Evolutionary conservation across 805 yeast genomes (phyloP), one percentile per base, ranked within the genome.

Genomic region (Helenozyma baotianmanensis): DNA sequence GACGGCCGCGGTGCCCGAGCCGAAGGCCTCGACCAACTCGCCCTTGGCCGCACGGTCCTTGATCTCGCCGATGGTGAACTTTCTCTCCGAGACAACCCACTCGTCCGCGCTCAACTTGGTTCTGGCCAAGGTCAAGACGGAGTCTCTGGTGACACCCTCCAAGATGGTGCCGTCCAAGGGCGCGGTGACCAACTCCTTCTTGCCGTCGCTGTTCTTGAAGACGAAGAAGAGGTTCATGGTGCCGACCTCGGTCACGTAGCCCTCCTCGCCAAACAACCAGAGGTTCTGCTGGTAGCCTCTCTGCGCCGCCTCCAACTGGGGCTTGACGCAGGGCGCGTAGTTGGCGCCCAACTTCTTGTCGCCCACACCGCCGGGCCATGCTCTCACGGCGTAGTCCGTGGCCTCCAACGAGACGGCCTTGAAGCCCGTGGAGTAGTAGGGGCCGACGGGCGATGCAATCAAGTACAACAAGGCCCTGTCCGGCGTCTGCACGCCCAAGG

Each of bases 281-380:
- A 90, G 69, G 71, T 90, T 90, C 67, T 92, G 97, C 60, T 86
- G 95, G 70, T 78, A 89, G 27, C 98, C 98, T 62, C 89, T 78
- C 15, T 70, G 54, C 35, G 96, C 95, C 32, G 97, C 96, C 65
- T 85, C 82, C 50, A 75, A 69, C 67, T 87, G 96, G 21, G 97
- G 97, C 56, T 75, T 72, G 53, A 89, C 78, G 60, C 96, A 85
- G 42, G 97, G 97, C 27, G 97, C 98, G 57, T 90, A 90, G 72
- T 90, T 90, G 41, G 96, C 97, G 62, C 98, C 98, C 53, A 90
- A 77, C 66, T 90, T 90, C 63, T 78, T 82, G 76, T 90, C 83
- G 64, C 98, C 98, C 50, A 80, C 88, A 62, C 97, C 98, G 54
- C 96, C 96, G 56, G 97, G 97, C 97, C 97, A 90, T 19, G 98